A percentile compares a stretch with the other conserved stretches of the same genome.
Evolutionary conservation across 73 alveolate genomes (phyloP).

Genomic region (Tetrahymena borealis): DNA sequence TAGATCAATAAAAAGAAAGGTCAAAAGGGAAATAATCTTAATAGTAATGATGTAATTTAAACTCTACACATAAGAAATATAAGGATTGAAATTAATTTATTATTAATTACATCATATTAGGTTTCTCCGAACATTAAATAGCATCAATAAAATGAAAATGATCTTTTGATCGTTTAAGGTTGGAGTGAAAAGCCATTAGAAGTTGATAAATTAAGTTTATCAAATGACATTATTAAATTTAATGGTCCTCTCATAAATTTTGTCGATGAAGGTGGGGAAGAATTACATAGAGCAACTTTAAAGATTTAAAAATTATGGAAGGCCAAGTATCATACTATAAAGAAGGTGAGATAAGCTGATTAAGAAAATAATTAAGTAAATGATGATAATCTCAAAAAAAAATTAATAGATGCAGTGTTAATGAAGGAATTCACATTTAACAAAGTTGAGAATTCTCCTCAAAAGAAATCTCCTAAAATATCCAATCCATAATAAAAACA

Average conservation of each 20-base stretch:
- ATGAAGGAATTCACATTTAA: no score
- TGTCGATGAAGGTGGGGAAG: background rate
- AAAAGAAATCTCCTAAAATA: no score
- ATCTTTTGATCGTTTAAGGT: no score
- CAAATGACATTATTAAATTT: background rate
- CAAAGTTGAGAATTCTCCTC: no score
- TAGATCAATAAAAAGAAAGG: background rate
- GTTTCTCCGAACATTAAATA: no score
- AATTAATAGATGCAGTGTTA: no score
- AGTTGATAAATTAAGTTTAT: background rate
- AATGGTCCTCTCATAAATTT: background rate
- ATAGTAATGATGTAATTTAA: background rate
- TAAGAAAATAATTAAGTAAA: background rate
- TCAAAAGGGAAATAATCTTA: background rate
- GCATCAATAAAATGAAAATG: no score
- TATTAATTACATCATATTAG: background rate
- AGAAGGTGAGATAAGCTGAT: background rate
- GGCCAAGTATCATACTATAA: background rate
- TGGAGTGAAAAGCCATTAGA: background rate
- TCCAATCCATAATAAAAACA: no score
- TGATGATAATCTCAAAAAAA: no score
- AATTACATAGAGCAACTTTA: background rate
- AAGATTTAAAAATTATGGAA: background rate
- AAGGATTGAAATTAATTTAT: background rate
- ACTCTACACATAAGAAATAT: background rate